Evolutionary conservation across 257 asterid species (phyloP).

Genomic region (Misopates orontium): DNA sequence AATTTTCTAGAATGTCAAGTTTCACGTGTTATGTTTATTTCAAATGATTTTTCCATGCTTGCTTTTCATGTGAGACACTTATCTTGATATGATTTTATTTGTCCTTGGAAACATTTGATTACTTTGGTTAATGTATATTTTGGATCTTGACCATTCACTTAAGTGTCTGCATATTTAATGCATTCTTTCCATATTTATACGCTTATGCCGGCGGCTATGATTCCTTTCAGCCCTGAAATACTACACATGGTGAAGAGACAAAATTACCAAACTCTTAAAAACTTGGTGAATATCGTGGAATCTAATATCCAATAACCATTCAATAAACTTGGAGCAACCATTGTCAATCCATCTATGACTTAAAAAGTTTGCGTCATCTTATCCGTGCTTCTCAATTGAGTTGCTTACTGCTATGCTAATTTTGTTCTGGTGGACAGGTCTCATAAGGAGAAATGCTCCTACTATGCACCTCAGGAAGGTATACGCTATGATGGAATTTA

Average conservation of each 20-base stretch:
- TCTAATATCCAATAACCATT: too few relatives aligned
- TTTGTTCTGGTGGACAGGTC: constrained; percentile 49
- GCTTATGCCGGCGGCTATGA: too few relatives aligned
- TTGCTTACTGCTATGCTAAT: neutral
- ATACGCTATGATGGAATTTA: constrained; percentile 91
- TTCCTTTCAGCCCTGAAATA: too few relatives aligned
- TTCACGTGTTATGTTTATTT: too few relatives aligned
- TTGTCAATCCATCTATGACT: neutral
- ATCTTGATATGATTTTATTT: neutral
- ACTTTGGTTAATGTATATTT: too few relatives aligned
- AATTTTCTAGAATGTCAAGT: neutral
- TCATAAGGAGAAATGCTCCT: constrained; percentile 79
- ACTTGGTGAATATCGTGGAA: too few relatives aligned
- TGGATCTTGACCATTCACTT: too few relatives aligned
- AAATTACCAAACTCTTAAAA: too few relatives aligned
- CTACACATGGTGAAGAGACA: too few relatives aligned
- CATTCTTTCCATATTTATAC: too few relatives aligned
- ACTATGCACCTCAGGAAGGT: constrained; percentile 79
- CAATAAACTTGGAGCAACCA: too few relatives aligned
- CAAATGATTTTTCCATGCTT: constrained; percentile 4
- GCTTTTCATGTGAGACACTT: constrained; percentile 7
- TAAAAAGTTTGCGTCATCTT: neutral
- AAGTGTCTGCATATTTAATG: too few relatives aligned
- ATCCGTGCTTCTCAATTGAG: constrained; percentile 8
- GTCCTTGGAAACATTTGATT: neutral